Evolutionary conservation across 2,329 filamentous ascomycete species (phyloP).

Genomic region (Cercospora citrullina): DNA sequence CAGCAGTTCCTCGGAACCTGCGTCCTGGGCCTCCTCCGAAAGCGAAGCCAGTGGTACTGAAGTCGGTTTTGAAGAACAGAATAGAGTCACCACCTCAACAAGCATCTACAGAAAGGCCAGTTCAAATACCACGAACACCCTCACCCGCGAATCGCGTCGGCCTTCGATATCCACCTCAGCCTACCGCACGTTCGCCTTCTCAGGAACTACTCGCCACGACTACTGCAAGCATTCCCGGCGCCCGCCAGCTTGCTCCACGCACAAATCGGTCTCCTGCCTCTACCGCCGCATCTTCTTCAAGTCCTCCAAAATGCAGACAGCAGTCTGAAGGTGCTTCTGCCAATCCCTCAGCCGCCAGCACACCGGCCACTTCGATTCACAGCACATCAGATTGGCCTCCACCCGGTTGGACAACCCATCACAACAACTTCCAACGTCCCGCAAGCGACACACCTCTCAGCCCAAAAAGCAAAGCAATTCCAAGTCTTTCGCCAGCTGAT

Average conservation of each 20-base stretch:
- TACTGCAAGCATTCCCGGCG: background rate
- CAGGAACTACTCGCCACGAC: background rate
- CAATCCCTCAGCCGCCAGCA: background rate
- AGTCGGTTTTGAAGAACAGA: background rate
- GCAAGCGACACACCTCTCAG: background rate
- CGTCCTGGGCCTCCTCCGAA: background rate
- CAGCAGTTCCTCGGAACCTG: background rate
- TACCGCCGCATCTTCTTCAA: background rate
- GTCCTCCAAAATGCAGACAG: background rate
- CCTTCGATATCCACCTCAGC: background rate
- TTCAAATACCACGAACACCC: background rate
- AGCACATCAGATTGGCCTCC: background rate
- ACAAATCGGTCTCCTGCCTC: background rate
- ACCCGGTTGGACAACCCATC: background rate
- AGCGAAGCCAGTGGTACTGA: background rate
- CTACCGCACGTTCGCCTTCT: background rate
- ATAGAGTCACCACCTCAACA: background rate
- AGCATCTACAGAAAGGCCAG: background rate
- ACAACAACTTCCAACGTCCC: background rate
- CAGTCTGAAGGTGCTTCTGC: background rate
- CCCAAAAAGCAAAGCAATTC: background rate
- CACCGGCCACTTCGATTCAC: background rate
- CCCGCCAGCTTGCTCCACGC: background rate
- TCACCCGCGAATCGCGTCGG: background rate
- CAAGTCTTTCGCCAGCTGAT: background rate